phyloP scores from a whole-genome alignment of 495 filamentous ascomycete genomes.

The Lophium mytilinum region DNA sequence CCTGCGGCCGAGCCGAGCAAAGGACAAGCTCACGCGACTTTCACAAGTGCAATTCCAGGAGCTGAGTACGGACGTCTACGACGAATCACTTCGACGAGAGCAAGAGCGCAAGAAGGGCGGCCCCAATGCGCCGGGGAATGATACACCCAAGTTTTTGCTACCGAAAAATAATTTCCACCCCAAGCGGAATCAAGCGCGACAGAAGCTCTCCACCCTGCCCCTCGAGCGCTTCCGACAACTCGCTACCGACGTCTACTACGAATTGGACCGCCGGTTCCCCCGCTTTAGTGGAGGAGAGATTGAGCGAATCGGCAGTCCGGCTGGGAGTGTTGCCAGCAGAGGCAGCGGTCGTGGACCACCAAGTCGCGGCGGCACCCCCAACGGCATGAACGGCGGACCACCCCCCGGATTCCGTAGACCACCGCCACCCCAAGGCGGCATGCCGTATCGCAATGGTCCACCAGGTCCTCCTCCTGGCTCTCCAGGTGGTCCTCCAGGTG shows the following conservation, averaged over 20 bases:
- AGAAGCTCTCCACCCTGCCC: constrained; percentile 84
- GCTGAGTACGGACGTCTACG: constrained; percentile 93
- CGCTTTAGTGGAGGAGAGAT: constrained; percentile 62
- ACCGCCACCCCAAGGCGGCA: constrained; percentile 6
- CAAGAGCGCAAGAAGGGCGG: constrained; percentile 38
- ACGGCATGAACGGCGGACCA: constrained; percentile 22
- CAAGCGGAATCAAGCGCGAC: constrained; percentile 91
- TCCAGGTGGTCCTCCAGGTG: background rate
- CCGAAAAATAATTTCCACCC: constrained; percentile 86
- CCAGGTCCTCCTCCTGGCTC: background rate
- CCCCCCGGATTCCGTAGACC: constrained; percentile 14
- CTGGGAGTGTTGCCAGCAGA: constrained; percentile 47
- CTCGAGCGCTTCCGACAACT: constrained; percentile 79
- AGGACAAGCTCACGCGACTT: constrained; percentile 84
- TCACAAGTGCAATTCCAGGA: constrained; percentile 92
- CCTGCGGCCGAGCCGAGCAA: constrained; percentile 72
- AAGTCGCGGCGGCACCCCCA: constrained; percentile 20
- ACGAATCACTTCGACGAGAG: constrained; percentile 85
- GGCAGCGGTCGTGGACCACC: constrained; percentile 33
- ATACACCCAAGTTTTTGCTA: constrained; percentile 60
- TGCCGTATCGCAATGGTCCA: constrained; percentile 2
- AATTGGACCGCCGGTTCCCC: constrained; percentile 85
- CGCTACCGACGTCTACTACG: constrained; percentile 91
- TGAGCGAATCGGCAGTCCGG: constrained; percentile 61
- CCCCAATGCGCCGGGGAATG: constrained; percentile 42